Base-by-base conservation (phyloP, 1,284 basidiomycete genomes). In the Phaffia rhodozyma region DNA sequence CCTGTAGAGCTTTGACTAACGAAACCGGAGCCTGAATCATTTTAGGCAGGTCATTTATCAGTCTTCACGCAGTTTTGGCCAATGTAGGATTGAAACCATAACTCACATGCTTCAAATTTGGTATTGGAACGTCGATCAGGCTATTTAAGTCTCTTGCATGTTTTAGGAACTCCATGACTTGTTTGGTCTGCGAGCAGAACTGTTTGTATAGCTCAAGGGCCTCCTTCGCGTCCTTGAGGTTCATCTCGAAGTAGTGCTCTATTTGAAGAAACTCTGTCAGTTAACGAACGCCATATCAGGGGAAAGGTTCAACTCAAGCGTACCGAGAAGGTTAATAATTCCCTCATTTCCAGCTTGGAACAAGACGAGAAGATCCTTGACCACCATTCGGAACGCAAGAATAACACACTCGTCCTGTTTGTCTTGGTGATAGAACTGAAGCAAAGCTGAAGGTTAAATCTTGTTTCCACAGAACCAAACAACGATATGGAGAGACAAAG, bases 211-310 rank as follows among this genome's bases (percentile, higher is more conserved):
- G 86, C 38, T 80, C 78, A 43, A 98, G 82, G 2, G 96, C 88
- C 48, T 88, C 84, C 61, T 83, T 79, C 0, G 94, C 96, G 74
- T 98, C 94, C 27, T 86, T 77, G 69, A 89, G 87, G 3, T 91
- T 91, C 96, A 98, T 98, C 73, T 97, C 94, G 72, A 98, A 97
- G 77, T 97, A 99, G 77, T 96, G 89, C 73, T 97, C 96, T 89
- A 32, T 43, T 2, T 55, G 29, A 56, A 30, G 54, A 32, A 52
- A 43, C 13, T 68, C 75, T 51, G 25, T 50, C 9, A 38, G 21
- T 16, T 3, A 16, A 38, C 55, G 23, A 55, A 1, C 20, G 47
- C 50, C 13, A 34, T 49, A 54, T 53, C 43, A 29, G 25, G 54
- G 48, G 27, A 18, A 25, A 16, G 50, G 18, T 25, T 18, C 21